phyloP scores from a whole-genome alignment of 2,329 filamentous ascomycete genomes.

The Cladosporium halotolerans region DNA sequence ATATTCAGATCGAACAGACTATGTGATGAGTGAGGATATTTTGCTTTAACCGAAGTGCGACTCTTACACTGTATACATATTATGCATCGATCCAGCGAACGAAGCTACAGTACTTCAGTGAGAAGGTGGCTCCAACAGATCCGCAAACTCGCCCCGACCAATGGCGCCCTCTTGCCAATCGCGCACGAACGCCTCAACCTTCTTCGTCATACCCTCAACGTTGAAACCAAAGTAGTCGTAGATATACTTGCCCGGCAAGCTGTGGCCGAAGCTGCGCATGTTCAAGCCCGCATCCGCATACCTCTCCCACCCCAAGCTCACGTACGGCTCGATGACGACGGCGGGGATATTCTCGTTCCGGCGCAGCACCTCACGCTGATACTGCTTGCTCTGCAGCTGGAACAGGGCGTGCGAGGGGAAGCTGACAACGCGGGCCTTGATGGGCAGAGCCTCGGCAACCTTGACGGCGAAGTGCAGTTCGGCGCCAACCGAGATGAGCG shows the following conservation, averaged over 20 bases:
- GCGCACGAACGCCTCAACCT: slow-evolving; percentile 33
- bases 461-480: slow-evolving; percentile 45
- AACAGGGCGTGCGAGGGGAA: slow-evolving; percentile 49
- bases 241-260: slow-evolving; percentile 47
- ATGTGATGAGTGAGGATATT: no score
- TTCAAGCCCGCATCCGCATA: slow-evolving; percentile 53
- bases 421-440: slow-evolving; percentile 43
- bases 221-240: slow-evolving; percentile 54
- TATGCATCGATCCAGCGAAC: neutral
- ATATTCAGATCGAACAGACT: no score
- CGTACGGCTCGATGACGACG: slow-evolving; percentile 57
- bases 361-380: slow-evolving; percentile 42
- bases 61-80: no score
- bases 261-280: slow-evolving; percentile 52
- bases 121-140: slow-evolving; percentile 5
- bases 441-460: slow-evolving; percentile 30
- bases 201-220: slow-evolving; percentile 37
- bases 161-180: slow-evolving; percentile 33
- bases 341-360: slow-evolving; percentile 31
- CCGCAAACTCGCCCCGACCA: slow-evolving; percentile 10
- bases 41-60: no score
- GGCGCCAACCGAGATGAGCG: slow-evolving; percentile 45
- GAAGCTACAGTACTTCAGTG: neutral
- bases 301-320: slow-evolving; percentile 53
- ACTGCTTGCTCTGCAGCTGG: slow-evolving; percentile 41